Percentiles rank a stretch among this genome's conserved stretches.
phyloP scores from a whole-genome alignment of 202 grass and related monocot genomes.

The Alloteropsis angusta region DNA sequence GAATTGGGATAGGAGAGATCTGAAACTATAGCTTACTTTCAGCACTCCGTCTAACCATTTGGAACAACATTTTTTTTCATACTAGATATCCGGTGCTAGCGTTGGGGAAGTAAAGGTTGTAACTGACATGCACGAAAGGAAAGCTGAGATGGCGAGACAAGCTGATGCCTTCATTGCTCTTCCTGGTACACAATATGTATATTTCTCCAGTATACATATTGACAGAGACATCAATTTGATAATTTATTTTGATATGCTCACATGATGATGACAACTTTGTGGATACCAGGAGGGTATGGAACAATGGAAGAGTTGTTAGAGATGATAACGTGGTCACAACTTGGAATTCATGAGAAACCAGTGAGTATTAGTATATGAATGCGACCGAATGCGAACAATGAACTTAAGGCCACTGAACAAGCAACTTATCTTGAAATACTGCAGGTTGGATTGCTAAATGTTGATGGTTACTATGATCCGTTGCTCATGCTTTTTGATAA shows the following conservation, averaged over 20 bases:
- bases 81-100: constrained; percentile 87
- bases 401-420: constrained; percentile 3
- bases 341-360: constrained; percentile 96
- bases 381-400: background rate
- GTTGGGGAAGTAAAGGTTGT: constrained; percentile 79
- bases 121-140: constrained; percentile 87
- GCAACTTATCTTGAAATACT: background rate
- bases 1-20: background rate
- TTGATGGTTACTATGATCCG: constrained; percentile 91
- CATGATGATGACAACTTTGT: constrained; percentile 12
- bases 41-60: background rate
- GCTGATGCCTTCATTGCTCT: constrained; percentile 87
- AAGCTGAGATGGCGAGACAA: constrained; percentile 84
- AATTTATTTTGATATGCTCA: background rate
- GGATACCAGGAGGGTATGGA: constrained; percentile 74
- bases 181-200: constrained; percentile 46
- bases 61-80: background rate
- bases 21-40: background rate
- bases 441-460: constrained; percentile 89
- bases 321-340: constrained; percentile 99
- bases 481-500: constrained; percentile 80
- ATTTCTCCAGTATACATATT: background rate
- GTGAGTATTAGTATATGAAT: constrained; percentile 38
- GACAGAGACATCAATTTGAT: background rate
- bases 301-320: constrained; percentile 98